A percentile compares a stretch with the other conserved stretches of the same genome.
Evolutionary conservation across 805 yeast genomes (phyloP).

Genomic region (Metschnikowia amazonensis): DNA sequence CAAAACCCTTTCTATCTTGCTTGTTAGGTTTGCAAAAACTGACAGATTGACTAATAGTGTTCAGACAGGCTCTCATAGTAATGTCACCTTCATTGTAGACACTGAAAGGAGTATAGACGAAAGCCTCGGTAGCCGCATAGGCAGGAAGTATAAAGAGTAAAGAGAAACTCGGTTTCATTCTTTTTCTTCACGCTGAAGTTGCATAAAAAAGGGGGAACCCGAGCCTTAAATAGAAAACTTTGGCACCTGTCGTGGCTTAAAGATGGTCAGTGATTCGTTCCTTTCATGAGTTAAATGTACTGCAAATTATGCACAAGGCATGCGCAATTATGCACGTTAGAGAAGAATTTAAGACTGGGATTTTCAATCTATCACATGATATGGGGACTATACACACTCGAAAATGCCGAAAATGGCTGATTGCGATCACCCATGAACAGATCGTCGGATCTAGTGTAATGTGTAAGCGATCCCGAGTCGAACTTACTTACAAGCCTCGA

Average conservation of each 20-base stretch:
- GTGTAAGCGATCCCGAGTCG: background rate
- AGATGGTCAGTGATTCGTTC: constrained; percentile 1
- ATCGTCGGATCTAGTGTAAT: background rate
- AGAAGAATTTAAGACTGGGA: background rate
- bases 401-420: no score
- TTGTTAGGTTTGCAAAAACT: background rate
- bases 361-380: background rate
- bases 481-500: no score
- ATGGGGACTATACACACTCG: background rate
- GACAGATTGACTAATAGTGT: background rate
- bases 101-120: constrained; percentile 2
- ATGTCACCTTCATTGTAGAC: constrained; percentile 2
- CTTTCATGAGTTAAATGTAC: background rate
- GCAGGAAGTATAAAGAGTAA: background rate
- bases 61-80: constrained; percentile 2
- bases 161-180: background rate
- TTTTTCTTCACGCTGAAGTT: background rate
- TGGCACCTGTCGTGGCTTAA: background rate
- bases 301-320: background rate
- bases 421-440: no score
- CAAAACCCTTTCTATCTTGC: background rate
- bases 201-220: background rate
- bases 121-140: constrained; percentile 1
- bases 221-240: background rate
- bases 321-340: background rate